phyloP scores from a whole-genome alignment of 2,329 filamentous ascomycete genomes.

The Salinomyces thailandicus region DNA sequence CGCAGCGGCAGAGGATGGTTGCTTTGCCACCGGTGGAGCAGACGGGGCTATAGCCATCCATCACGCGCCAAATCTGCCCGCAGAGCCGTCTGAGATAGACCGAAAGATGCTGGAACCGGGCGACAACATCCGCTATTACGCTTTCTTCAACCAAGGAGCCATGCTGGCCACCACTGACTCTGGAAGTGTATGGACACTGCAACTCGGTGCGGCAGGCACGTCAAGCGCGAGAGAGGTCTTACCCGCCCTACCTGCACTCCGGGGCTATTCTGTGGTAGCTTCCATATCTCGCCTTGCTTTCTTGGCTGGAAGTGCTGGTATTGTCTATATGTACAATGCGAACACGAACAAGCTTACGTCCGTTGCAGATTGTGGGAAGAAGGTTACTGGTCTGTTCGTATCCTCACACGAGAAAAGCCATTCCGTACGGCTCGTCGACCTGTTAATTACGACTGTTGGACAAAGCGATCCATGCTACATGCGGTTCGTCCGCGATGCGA shows the following conservation, averaged over 20 bases:
- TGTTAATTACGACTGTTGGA: neutral
- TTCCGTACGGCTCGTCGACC: too few relatives aligned
- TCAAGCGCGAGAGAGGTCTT: conserved; percentile 23
- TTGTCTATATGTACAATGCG: conserved; percentile 31
- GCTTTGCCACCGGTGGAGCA: conserved; percentile 63
- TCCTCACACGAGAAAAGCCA: neutral
- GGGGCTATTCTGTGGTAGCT: conserved; percentile 39
- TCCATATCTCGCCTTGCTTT: conserved; percentile 33
- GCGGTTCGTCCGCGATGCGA: too few relatives aligned
- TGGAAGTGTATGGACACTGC: neutral
- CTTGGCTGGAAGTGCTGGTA: conserved; percentile 37
- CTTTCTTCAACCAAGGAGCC: conserved; percentile 45
- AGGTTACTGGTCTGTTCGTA: neutral
- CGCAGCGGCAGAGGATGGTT: conserved; percentile 24
- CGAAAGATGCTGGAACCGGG: conserved; percentile 14
- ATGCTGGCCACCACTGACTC: conserved; percentile 49
- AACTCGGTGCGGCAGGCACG: conserved; percentile 41
- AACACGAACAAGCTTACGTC: conserved; percentile 5
- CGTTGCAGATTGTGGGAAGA: neutral
- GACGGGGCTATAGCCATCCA: conserved; percentile 53
- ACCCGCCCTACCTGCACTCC: conserved; percentile 26
- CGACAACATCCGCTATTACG: conserved; percentile 51
- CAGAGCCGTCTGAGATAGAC: neutral
- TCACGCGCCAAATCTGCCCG: conserved; percentile 17
- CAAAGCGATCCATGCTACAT: neutral